Percentiles rank a stretch among this genome's conserved stretches.
phyloP scores from a whole-genome alignment of 495 filamentous ascomycete species.

The Diplogelasinospora grovesii region DNA sequence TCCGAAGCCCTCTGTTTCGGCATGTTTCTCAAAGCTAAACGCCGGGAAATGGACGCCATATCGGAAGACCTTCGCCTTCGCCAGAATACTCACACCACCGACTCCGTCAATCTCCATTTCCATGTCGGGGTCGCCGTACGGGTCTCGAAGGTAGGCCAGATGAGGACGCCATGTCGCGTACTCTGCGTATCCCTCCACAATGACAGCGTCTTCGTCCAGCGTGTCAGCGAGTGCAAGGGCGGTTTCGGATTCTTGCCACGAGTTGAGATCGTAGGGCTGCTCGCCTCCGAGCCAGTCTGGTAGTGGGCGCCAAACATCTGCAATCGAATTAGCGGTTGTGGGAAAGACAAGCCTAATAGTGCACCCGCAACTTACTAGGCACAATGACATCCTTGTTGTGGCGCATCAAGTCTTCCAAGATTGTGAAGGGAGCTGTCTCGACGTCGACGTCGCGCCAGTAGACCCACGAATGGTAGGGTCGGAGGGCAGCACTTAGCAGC shows the following conservation, averaged over 20 bases:
- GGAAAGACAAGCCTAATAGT: not conserved
- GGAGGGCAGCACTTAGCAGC: conserved; percentile 86
- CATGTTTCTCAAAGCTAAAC: conserved; percentile 98
- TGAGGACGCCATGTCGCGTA: conserved; percentile 99
- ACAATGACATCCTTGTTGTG: conserved; percentile 99
- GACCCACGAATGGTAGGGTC: conserved; percentile 97
- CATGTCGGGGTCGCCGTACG: conserved; percentile 97
- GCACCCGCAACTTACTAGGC: conserved; percentile 67
- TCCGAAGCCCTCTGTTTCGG: conserved; percentile 96
- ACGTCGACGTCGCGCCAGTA: conserved; percentile 99
- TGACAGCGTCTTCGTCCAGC: conserved; percentile 96
- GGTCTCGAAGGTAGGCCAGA: conserved; percentile 93
- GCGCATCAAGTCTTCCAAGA: conserved; percentile 95
- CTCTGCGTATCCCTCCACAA: conserved; percentile 98
- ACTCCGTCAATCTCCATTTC: conserved; percentile 99
- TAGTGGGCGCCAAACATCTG: conserved; percentile 97
- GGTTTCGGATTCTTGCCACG: conserved; percentile 98
- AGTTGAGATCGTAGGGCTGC: conserved; percentile 98
- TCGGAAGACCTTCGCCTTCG: conserved; percentile 91
- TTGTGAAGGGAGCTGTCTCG: conserved; percentile 91
- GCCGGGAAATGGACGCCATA: conserved; percentile 95
- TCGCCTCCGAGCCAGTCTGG: conserved; percentile 99
- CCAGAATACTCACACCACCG: conserved; percentile 93
- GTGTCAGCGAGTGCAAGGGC: conserved; percentile 90
- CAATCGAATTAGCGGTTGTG: not conserved